Evolutionary conservation across 2,329 filamentous ascomycete genomes (phyloP), one percentile per base, ranked within the genome.

Genomic region (Venturia nashicola): DNA sequence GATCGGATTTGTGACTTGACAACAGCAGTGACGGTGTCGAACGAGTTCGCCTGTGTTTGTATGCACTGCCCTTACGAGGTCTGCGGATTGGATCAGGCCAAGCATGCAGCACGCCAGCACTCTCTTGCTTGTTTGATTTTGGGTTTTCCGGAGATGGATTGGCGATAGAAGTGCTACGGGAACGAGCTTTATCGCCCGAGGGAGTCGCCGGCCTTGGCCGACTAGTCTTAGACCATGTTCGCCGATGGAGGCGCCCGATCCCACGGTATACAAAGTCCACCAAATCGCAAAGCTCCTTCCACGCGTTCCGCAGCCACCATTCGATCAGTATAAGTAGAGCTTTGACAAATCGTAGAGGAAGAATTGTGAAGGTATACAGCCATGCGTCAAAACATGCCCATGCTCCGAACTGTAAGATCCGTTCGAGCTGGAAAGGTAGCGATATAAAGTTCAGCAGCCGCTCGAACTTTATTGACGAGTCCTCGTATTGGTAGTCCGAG

Each of bases 331-430:
- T 86, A 23, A 84, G 85, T 0, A 93, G 70, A 0, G 94, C 93
- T 65, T 92, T 88, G 63, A 89, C 74, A 69, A 99, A 97, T 2
- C 94, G 84, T 65, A 99, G 82, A 0, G 94, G 94, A 0, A 99
- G 79, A 55, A 99, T 96, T 0, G 94, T 99, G 70, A 99, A 95
- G 0, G 91, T 95, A 76, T 97, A 94, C 1, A 99, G 83, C 91
- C 93, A 99, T 1, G 93, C 89, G 73, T 99, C 94, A 6, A 99
- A 80, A 75, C 94, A 99, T 7, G 93, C 92, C 42, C 97, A 76
- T 0, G 90, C 87, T 7, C 94, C 94, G 75, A 99, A 97, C 65
- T 86, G 85, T 6, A 99, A 82, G 0, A 92, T 88, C 57, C 88
- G 83, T 76, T 99, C 94, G 5, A 99, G 80, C 66, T 88, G 89